Conservation (phyloP, 306 rosid genomes). For the Alnus glutinosa region DNA sequence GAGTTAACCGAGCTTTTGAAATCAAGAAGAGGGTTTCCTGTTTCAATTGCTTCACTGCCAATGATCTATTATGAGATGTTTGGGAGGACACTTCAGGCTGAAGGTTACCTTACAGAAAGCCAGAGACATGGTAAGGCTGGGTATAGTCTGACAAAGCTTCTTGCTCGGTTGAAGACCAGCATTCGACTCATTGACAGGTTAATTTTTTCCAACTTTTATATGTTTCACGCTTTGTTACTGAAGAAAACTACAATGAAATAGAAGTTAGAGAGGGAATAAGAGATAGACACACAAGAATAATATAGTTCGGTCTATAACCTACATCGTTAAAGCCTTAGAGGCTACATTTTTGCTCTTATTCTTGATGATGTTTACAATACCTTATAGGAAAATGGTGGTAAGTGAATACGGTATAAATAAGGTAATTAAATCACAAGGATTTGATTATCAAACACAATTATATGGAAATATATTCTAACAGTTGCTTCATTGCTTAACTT, state of each 20-base stretch:
- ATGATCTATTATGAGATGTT: constrained; percentile 41
- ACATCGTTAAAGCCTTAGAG: too few relatives aligned
- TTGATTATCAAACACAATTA: too few relatives aligned
- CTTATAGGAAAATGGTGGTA: too few relatives aligned
- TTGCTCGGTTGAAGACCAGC: constrained; percentile 44
- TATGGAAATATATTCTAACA: too few relatives aligned
- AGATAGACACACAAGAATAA: too few relatives aligned
- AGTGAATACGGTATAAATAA: too few relatives aligned
- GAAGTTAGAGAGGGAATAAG: too few relatives aligned
- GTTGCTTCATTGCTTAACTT: not conserved
- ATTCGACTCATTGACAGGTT: constrained; percentile 51
- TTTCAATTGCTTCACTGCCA: constrained; percentile 52
- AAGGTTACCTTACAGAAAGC: constrained; percentile 52
- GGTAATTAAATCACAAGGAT: too few relatives aligned
- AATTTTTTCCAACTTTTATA: not conserved
- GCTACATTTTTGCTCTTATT: too few relatives aligned
- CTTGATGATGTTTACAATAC: too few relatives aligned
- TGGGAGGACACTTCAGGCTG: constrained; percentile 49
- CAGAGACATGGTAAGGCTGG: constrained; percentile 54
- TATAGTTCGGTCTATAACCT: too few relatives aligned
- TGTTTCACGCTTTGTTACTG: not conserved
- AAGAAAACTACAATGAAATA: too few relatives aligned
- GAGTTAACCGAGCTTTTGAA: constrained; percentile 51
- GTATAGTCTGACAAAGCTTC: constrained; percentile 48
- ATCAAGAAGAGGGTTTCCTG: constrained; percentile 40